Conservation (phyloP, 257 asterid species). For the Ilex asprella region DNA sequence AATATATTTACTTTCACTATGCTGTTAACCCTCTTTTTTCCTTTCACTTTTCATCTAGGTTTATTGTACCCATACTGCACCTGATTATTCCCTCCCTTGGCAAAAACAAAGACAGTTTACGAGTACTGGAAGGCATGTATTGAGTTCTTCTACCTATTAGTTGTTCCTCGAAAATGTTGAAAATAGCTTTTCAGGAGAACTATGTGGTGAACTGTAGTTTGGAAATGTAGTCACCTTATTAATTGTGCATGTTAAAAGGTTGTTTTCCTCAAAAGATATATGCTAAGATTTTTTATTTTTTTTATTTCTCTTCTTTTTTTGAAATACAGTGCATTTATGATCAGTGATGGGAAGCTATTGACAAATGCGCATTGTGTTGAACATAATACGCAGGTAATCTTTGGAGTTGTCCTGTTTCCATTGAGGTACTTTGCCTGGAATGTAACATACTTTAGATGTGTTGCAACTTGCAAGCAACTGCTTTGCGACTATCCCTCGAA, state of each 20-base stretch:
- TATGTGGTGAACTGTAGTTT: neutral
- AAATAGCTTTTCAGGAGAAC: conserved; percentile 10
- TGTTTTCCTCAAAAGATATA: neutral
- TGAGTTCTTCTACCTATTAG: conserved; percentile 10
- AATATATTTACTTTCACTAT: neutral
- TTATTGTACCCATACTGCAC: conserved; percentile 89
- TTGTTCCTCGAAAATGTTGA: conserved; percentile 5
- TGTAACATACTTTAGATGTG: neutral
- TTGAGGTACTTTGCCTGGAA: neutral
- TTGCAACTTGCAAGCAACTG: neutral
- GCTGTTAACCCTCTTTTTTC: conserved; percentile 2
- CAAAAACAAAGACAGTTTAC: conserved; percentile 87
- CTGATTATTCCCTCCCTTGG: conserved; percentile 98
- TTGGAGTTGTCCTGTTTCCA: conserved; percentile 6
- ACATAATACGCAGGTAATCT: conserved; percentile 72
- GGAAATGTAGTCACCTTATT: neutral
- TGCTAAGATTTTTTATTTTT: conserved; percentile 5
- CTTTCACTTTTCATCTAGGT: conserved; percentile 38
- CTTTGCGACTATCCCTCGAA: neutral
- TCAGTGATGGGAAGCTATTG: conserved; percentile 82
- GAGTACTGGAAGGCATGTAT: conserved; percentile 89
- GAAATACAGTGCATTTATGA: conserved; percentile 77
- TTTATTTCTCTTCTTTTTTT: neutral
- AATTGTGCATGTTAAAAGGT: conserved; percentile 10
- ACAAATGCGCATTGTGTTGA: conserved; percentile 98